These are phyloP conservation scores for Aspergillus cavernicola DNA, from an alignment of 495 filamentous ascomycete species.

Conservation along the genomic window DNA sequence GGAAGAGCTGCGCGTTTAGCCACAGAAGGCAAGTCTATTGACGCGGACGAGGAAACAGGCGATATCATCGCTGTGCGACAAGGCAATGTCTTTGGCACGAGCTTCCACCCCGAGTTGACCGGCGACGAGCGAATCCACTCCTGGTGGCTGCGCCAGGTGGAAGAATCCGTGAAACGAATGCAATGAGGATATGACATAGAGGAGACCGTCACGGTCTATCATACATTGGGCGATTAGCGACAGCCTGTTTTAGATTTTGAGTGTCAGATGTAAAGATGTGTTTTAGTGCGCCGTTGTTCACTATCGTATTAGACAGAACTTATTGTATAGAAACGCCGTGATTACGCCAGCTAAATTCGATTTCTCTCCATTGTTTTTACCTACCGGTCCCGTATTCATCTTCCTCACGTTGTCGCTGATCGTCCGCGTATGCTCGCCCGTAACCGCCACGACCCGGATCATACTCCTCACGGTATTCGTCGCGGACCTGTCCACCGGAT, in stretches of 20 bases:
- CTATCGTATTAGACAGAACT: conserved; percentile 20
- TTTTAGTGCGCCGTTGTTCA: conserved; percentile 15
- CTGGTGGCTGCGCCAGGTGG: conserved; percentile 87
- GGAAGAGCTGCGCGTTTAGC: conserved; percentile 40
- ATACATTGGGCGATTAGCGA: conserved; percentile 7
- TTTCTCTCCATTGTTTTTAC: conserved; percentile 23
- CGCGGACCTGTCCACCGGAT: conserved; percentile 92
- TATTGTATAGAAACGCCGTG: conserved; percentile 35
- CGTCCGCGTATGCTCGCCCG: conserved; percentile 63
- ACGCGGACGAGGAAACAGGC: conserved; percentile 50
- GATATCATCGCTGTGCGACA: conserved; percentile 90
- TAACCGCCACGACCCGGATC: conserved; percentile 91
- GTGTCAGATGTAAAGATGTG: conserved; percentile 19
- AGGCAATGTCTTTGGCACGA: conserved; percentile 93
- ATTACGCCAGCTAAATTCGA: conserved; percentile 22
- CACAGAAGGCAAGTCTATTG: conserved; percentile 34
- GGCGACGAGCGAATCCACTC: conserved; percentile 83
- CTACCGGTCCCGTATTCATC: conserved; percentile 50
- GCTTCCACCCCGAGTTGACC: conserved; percentile 95
- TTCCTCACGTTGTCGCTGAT: conserved; percentile 58
- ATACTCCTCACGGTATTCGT: conserved; percentile 95
- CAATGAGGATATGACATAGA: conserved; percentile 20
- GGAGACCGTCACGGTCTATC: conserved; percentile 11
- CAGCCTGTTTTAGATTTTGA: conserved; percentile 7
- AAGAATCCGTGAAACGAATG: conserved; percentile 30